A percentile compares a stretch with the other conserved stretches of the same genome.
Evolutionary conservation across 257 asterid genomes (phyloP).

Genomic region (Solanum peruvianum): DNA sequence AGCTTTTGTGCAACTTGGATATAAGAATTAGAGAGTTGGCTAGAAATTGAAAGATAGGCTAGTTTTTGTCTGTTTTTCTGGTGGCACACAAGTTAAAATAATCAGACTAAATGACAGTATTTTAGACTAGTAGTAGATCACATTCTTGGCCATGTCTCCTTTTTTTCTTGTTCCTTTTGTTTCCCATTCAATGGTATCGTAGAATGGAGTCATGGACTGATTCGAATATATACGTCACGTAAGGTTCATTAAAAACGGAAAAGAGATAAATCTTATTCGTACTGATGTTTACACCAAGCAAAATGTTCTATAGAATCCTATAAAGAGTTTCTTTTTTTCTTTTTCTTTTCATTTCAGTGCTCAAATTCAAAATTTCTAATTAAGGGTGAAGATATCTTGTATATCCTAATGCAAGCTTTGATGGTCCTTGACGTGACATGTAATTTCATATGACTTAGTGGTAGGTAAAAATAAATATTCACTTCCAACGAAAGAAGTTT

Average conservation of each 20-base stretch:
- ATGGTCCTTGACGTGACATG: background rate
- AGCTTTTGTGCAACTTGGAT: background rate
- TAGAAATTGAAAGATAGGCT: background rate
- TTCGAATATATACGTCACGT: background rate
- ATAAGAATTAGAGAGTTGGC: background rate
- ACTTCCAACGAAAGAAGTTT: too few species aligned
- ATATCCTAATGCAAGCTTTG: background rate
- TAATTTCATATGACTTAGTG: background rate
- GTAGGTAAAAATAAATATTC: background rate
- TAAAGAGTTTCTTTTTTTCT: too few species aligned
- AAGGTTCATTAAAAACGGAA: background rate
- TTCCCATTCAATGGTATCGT: background rate
- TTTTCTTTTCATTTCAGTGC: too few species aligned
- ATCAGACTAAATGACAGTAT: background rate
- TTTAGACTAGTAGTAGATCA: background rate
- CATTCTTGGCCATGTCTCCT: background rate
- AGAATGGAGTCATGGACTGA: background rate
- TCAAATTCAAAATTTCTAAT: background rate
- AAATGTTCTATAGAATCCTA: background rate
- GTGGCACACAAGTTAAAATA: background rate
- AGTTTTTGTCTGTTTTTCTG: background rate
- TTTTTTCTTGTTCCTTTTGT: background rate
- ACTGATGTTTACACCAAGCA: too few species aligned
- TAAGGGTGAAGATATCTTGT: background rate
- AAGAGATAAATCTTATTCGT: background rate